phyloP scores from a whole-genome alignment of 139 green algal genomes.

The Asterochloris sp. region DNA sequence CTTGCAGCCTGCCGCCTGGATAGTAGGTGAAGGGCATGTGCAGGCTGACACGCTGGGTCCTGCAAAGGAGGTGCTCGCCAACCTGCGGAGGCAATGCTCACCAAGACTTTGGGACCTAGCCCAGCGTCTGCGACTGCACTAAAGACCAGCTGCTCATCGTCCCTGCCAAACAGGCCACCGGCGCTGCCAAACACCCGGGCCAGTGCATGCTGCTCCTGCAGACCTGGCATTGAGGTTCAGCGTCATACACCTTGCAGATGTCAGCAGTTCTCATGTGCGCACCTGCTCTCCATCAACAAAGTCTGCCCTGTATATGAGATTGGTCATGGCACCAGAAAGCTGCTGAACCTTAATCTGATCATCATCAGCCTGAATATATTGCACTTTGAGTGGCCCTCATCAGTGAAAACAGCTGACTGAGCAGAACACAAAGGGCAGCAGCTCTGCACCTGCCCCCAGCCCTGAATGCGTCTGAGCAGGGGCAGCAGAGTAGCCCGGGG shows the following conservation, averaged over 20 bases:
- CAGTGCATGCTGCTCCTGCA: conserved; percentile 20
- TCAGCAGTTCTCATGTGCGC: neutral
- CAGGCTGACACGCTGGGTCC: neutral
- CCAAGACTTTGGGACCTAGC: conserved; percentile 54
- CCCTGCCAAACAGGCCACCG: conserved; percentile 35
- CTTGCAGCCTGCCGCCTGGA: neutral
- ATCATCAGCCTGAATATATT: conserved; percentile 3
- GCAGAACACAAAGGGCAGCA: neutral
- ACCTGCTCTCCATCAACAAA: neutral
- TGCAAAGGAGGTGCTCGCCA: no score
- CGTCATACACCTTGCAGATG: neutral
- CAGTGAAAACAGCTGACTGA: neutral
- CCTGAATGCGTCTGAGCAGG: conserved; percentile 21
- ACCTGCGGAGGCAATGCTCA: conserved; percentile 1
- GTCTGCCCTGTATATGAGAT: conserved; percentile 47
- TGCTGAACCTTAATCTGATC: conserved; percentile 24
- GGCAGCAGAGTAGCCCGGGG: conserved; percentile 25
- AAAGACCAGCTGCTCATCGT: conserved; percentile 48
- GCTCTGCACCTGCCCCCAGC: conserved; percentile 33
- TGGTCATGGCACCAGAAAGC: conserved; percentile 60
- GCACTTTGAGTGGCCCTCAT: neutral
- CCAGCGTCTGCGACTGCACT: conserved; percentile 30
- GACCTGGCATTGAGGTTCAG: conserved; percentile 11
- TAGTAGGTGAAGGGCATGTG: neutral
- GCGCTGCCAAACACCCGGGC: conserved; percentile 38